Conservation (phyloP, 2,329 filamentous ascomycete genomes). For the Alternaria sp. region DNA sequence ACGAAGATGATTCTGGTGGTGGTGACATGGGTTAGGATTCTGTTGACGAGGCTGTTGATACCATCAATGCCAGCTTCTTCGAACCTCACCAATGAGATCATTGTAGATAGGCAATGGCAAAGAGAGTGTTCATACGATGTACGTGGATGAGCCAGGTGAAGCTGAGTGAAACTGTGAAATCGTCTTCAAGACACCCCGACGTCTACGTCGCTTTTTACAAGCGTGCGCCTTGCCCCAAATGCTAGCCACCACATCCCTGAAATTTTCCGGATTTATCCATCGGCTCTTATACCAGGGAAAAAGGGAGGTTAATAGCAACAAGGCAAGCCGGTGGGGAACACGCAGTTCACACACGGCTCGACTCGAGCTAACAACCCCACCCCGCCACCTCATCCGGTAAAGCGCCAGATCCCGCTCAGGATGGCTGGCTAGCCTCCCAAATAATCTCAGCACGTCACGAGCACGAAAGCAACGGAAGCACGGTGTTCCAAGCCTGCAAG, state of each 20-base stretch:
- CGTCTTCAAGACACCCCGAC: not conserved
- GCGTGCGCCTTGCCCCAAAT: not conserved
- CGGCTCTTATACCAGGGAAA: not conserved
- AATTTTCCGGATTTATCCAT: not conserved
- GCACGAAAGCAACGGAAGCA: not conserved
- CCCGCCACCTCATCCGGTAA: not conserved
- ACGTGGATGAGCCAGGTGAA: not conserved
- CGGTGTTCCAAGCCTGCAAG: not conserved
- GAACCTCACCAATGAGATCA: not conserved
- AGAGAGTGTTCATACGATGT: not conserved
- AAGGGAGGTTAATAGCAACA: not conserved
- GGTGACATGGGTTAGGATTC: not conserved
- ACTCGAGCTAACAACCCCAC: not conserved
- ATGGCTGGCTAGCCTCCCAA: slow-evolving; percentile 2
- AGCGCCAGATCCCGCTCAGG: not conserved
- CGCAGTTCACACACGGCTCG: not conserved
- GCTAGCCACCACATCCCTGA: not conserved
- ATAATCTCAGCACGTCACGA: slow-evolving; percentile 7
- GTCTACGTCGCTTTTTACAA: not conserved
- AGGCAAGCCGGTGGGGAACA: not conserved
- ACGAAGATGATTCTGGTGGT: not conserved
- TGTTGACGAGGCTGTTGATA: not conserved
- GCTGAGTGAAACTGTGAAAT: not conserved
- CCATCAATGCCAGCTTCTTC: not conserved
- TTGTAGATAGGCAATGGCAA: not conserved